These are phyloP conservation scores for Leccinellum rugosiceps DNA, from an alignment of 768 basidiomycete genomes.

Conservation along the genomic window DNA sequence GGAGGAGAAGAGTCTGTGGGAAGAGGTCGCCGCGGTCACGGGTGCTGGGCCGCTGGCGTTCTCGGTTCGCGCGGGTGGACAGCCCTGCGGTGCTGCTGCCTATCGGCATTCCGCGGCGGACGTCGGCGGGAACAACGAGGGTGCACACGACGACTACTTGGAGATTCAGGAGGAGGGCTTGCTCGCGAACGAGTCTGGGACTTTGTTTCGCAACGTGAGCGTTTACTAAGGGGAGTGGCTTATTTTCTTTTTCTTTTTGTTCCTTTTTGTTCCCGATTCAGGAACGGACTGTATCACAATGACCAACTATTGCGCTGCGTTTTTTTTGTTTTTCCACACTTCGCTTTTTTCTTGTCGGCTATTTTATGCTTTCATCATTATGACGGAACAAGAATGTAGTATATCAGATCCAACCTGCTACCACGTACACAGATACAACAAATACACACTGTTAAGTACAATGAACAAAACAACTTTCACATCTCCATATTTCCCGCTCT, in stretches of 20 bases:
- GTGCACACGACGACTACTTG: conserved; percentile 2
- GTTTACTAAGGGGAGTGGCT: conserved; percentile 18
- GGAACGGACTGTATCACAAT: background rate
- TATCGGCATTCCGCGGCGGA: background rate
- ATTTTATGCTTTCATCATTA: conserved; percentile 23
- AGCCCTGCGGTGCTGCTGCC: conserved; percentile 7
- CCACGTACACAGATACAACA: background rate
- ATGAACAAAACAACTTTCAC: background rate
- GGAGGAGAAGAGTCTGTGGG: conserved; percentile 28
- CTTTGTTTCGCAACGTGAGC: conserved; percentile 19
- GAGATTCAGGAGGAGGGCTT: conserved; percentile 18
- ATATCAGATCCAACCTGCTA: background rate
- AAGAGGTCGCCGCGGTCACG: conserved; percentile 26
- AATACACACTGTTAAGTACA: background rate
- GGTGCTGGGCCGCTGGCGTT: conserved; percentile 13
- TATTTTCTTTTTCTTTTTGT: background rate
- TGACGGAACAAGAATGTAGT: conserved; percentile 15
- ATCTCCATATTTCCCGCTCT: background rate
- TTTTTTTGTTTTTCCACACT: background rate
- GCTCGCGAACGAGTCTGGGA: conserved; percentile 17
- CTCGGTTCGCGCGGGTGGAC: conserved; percentile 9
- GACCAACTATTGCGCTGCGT: background rate
- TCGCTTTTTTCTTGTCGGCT: conserved; percentile 5
- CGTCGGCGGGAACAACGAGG: conserved; percentile 1
- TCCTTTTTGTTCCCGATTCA: background rate